Evolutionary conservation across 2,329 filamentous ascomycete genomes (phyloP), one percentile per base, ranked within the genome.

Genomic region (Fusarium duplospermum): DNA sequence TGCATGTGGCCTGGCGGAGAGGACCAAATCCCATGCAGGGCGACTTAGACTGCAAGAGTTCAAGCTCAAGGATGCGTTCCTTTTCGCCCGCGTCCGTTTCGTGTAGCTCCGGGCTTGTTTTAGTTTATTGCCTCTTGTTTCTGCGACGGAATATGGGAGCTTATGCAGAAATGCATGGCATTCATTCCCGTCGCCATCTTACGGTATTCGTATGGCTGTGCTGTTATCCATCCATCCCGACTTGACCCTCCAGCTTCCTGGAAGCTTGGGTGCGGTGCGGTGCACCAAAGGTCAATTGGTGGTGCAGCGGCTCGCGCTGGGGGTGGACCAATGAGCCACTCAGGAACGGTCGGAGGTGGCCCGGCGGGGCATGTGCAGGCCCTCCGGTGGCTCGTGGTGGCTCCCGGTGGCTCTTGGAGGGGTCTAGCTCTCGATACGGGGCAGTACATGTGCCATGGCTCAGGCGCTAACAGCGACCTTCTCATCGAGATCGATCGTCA

Each of bases 401-500:
- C 47, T 52, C 24, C 47, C 29, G 47, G 24, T 52, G 47, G 16
- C 45, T 50, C 24, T 14, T 52, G 47, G 47, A 31, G 47, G 45
- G 27, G 27, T 36, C 47, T 56, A 45, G 38, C 62, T 64, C 68
- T 72, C 69, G 69, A 74, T 78, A 74, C 74, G 66, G 71, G 61
- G 60, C 66, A 52, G 70, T 76, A 79, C 78, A 70, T 75, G 65
- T 62, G 22, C 65, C 60, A 71, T 58, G 42, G 61, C 50, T 67
- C 56, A 62, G 62, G 64, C 76, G 71, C 76, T 79, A 80, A 76
- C 75, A 70, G 40, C 24, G 67, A 61, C 62, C 62, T 73, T 38
- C 57, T 40, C 77, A 80, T 80, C 78, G 76, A 80, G 78, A 80
- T 80, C 78, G 78, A 80, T 80, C 78, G 70, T 71, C 78, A 72